Evolutionary conservation across 2,329 filamentous ascomycete genomes (phyloP).

Genomic region (Penicillium sp.): DNA sequence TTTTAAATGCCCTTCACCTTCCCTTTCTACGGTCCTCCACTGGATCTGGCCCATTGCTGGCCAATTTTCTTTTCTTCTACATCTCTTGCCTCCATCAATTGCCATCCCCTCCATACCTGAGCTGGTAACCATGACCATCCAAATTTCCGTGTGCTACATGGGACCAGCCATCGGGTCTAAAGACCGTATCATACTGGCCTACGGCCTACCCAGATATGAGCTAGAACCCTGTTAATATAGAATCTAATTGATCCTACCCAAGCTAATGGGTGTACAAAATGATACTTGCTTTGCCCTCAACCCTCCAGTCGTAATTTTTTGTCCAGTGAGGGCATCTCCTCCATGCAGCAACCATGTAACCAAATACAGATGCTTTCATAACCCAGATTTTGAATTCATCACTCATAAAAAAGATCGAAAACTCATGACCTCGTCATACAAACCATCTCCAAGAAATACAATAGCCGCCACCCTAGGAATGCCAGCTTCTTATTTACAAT

Average conservation of each 20-base stretch:
- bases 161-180: not conserved
- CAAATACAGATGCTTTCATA: no score
- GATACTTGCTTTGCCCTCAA: no score
- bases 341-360: no score
- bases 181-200: constrained; percentile 6
- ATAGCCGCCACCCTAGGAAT: no score
- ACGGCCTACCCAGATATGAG: not conserved
- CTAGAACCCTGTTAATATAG: constrained; percentile 12
- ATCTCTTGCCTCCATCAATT: constrained; percentile 3
- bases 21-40: constrained; percentile 13
- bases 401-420: constrained; percentile 15
- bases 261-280: not conserved
- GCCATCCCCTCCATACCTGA: not conserved
- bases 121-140: constrained; percentile 1
- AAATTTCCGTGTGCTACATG: not conserved
- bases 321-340: no score
- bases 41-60: constrained; percentile 2
- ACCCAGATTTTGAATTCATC: constrained; percentile 11
- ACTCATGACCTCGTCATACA: not conserved
- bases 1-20: constrained; percentile 21
- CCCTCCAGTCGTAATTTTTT: no score
- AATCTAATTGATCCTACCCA: not conserved
- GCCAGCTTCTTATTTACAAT: no score
- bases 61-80: constrained; percentile 9
- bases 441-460: not conserved